These are phyloP conservation scores for Hirschfeldia incana DNA, from an alignment of 345 rosid species.

Conservation along the genomic window DNA sequence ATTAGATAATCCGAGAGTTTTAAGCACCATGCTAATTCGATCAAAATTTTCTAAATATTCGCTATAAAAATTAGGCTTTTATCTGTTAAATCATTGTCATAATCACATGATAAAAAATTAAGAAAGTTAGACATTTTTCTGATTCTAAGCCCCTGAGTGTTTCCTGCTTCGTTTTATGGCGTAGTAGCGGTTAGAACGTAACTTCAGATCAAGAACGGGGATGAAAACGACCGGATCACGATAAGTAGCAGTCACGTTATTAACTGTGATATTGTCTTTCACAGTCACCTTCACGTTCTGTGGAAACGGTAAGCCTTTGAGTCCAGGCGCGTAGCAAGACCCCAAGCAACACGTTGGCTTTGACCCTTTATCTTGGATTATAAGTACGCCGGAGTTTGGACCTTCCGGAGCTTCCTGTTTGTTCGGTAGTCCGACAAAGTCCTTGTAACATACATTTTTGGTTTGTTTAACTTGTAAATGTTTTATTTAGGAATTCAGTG, in stretches of 20 bases:
- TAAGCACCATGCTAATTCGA: too few relatives aligned
- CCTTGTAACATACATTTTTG: constrained; percentile 37
- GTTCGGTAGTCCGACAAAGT: constrained; percentile 48
- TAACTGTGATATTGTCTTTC: background rate
- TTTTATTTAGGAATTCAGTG: background rate
- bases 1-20: too few relatives aligned
- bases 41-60: too few relatives aligned
- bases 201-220: constrained; percentile 50
- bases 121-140: background rate
- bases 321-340: constrained; percentile 15
- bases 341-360: constrained; percentile 54
- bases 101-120: too few relatives aligned
- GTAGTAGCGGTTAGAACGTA: constrained; percentile 50
- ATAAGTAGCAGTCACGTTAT: background rate
- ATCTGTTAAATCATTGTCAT: too few relatives aligned
- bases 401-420: constrained; percentile 43
- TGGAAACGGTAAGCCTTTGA: constrained; percentile 32
- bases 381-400: constrained; percentile 54
- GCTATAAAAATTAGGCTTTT: too few relatives aligned
- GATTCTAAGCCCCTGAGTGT: constrained; percentile 16
- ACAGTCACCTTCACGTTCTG: constrained; percentile 22
- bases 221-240: constrained; percentile 39
- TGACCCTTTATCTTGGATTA: constrained; percentile 61
- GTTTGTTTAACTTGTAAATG: background rate
- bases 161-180: constrained; percentile 12